Conservation (phyloP, 2,329 filamentous ascomycete species). For the Coniochaeta ligniaria region DNA sequence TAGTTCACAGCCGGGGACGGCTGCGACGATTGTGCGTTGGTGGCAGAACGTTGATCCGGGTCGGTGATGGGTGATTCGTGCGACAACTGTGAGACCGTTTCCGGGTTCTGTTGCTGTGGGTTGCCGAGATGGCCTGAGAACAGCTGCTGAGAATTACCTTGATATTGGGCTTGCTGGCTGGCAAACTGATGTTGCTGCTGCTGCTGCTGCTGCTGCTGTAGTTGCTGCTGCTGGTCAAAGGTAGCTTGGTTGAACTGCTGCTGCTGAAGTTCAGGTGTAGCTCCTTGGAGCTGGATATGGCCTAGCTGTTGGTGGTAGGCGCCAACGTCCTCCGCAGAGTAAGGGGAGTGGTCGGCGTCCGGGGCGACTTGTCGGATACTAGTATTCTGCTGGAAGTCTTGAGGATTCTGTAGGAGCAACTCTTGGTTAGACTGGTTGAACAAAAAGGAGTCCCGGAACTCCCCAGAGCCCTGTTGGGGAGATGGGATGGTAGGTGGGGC, state of each 20-base stretch:
- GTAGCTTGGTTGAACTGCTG: constrained; percentile 29
- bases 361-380: constrained; percentile 38
- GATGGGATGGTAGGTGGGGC: constrained; percentile 29
- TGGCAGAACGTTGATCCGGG: constrained; percentile 32
- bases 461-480: constrained; percentile 36
- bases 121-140: constrained; percentile 27
- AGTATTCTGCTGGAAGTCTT: constrained; percentile 22
- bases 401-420: constrained; percentile 30
- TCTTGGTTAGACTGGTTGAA: constrained; percentile 31
- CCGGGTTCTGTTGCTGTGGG: constrained; percentile 41
- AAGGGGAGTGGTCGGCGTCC: constrained; percentile 36
- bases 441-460: constrained; percentile 23
- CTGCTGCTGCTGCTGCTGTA: constrained; percentile 21
- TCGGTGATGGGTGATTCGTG: constrained; percentile 51
- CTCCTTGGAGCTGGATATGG: constrained; percentile 24
- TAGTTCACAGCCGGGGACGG: constrained; percentile 35
- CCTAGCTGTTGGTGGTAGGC: constrained; percentile 32
- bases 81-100: constrained; percentile 56
- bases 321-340: constrained; percentile 33
- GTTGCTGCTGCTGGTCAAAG: constrained; percentile 31
- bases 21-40: constrained; percentile 34
- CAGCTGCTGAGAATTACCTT: constrained; percentile 24
- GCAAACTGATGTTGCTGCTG: constrained; percentile 17
- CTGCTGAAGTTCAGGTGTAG: constrained; percentile 29
- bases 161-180: constrained; percentile 21